These are phyloP conservation scores for Hirsutella thompsonii DNA, from an alignment of 2,329 filamentous ascomycete species.

Conservation along the genomic window DNA sequence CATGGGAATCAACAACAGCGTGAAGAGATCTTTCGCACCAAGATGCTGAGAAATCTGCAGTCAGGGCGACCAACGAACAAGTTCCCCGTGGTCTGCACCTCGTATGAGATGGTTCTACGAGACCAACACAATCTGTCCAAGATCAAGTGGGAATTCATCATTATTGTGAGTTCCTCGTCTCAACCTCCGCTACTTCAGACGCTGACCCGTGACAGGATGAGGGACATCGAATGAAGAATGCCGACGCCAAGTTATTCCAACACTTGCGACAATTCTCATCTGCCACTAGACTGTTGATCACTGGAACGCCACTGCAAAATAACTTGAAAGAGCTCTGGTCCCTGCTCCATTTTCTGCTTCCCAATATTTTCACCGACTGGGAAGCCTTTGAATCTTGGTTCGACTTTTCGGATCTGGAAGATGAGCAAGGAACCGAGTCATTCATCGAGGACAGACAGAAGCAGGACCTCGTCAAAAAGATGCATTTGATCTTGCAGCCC, in stretches of 20 bases:
- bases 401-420: conserved; percentile 84
- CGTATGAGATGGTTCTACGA: conserved; percentile 90
- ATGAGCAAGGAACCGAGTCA: conserved; percentile 66
- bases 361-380: conserved; percentile 84
- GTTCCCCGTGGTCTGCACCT: conserved; percentile 89
- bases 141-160: conserved; percentile 94
- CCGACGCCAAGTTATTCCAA: conserved; percentile 82
- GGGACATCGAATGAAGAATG: conserved; percentile 93
- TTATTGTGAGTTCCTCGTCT: conserved; percentile 50
- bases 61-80: conserved; percentile 43
- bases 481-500: conserved; percentile 87
- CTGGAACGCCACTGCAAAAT: conserved; percentile 89
- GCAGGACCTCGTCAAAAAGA: conserved; percentile 47
- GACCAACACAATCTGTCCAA: conserved; percentile 71
- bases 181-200: not conserved
- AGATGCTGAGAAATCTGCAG: conserved; percentile 57
- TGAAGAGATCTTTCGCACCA: conserved; percentile 59
- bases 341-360: conserved; percentile 81
- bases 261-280: conserved; percentile 82
- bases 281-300: conserved; percentile 82
- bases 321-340: conserved; percentile 95
- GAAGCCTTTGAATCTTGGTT: conserved; percentile 95
- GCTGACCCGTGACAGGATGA: conserved; percentile 51
- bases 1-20: conserved; percentile 73
- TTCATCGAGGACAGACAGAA: conserved; percentile 64